These are phyloP conservation scores for Nemania bipapillata DNA, from an alignment of 2,329 filamentous ascomycete genomes.

Conservation along the genomic window DNA sequence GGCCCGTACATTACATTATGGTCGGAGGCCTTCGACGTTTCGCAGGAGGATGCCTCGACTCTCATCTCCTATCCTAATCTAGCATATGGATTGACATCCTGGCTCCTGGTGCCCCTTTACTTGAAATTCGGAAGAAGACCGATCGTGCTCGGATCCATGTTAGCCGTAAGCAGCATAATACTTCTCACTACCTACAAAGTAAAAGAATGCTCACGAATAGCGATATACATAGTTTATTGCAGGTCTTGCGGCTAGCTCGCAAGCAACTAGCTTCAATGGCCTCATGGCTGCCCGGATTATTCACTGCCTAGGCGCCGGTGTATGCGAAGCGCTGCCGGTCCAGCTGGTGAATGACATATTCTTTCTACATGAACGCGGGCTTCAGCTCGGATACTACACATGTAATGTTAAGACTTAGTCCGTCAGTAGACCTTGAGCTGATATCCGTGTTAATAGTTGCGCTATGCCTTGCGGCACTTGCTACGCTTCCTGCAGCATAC, in stretches of 20 bases:
- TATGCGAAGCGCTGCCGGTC: constrained; percentile 60
- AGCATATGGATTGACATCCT: constrained; percentile 67
- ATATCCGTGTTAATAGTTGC: constrained; percentile 53
- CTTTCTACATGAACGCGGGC: constrained; percentile 60
- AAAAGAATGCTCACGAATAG: constrained; percentile 5
- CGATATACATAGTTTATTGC: constrained; percentile 52
- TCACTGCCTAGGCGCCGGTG: constrained; percentile 56
- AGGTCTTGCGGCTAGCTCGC: constrained; percentile 55
- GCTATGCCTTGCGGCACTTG: constrained; percentile 66
- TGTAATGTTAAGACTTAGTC: constrained; percentile 45
- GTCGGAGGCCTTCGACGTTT: constrained; percentile 62
- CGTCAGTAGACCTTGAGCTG: neutral
- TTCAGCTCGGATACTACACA: constrained; percentile 70
- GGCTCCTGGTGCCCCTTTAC: constrained; percentile 68
- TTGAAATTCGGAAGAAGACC: constrained; percentile 60
- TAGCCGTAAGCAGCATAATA: constrained; percentile 47
- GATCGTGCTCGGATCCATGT: constrained; percentile 56
- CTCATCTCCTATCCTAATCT: constrained; percentile 70
- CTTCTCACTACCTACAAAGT: neutral
- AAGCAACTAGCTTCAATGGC: constrained; percentile 51
- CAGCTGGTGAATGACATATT: constrained; percentile 61
- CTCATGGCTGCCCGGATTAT: constrained; percentile 57
- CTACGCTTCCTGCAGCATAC: constrained; percentile 68
- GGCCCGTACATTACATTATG: constrained; percentile 68
- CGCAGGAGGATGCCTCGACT: constrained; percentile 62